Evolutionary conservation across 148 eudicot species (phyloP).

Genomic region (Gaultheria prostrata): DNA sequence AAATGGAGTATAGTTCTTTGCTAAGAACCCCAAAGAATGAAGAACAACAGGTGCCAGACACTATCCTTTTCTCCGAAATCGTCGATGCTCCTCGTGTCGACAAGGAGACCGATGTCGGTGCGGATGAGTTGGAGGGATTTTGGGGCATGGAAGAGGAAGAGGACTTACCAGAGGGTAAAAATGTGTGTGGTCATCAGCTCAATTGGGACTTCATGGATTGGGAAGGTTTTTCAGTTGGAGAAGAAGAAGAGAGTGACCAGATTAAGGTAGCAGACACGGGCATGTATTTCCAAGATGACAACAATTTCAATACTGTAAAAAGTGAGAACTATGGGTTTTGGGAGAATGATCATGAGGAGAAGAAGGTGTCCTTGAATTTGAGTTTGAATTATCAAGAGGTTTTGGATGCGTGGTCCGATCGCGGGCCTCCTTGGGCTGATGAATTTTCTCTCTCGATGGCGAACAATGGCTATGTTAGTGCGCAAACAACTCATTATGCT

Average conservation of each 20-base stretch:
- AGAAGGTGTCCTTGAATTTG: constrained; percentile 34
- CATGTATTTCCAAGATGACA: not conserved
- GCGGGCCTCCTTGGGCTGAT: constrained; percentile 34
- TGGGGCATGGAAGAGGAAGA: constrained; percentile 28
- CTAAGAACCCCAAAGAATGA: constrained; percentile 36
- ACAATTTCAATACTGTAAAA: constrained; percentile 1
- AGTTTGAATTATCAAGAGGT: constrained; percentile 55
- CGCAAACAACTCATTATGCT: not conserved
- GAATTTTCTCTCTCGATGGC: constrained; percentile 19
- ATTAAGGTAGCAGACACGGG: constrained; percentile 10
- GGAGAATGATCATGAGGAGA: constrained; percentile 24
- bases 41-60: constrained; percentile 32
- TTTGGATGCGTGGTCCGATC: constrained; percentile 51
- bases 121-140: constrained; percentile 37
- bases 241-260: constrained; percentile 16
- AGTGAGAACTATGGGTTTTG: constrained; percentile 26
- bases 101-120: not conserved
- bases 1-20: constrained; percentile 25
- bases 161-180: constrained; percentile 6
- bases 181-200: not conserved
- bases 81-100: not conserved
- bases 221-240: constrained; percentile 21
- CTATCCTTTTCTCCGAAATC: not conserved
- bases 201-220: constrained; percentile 29
- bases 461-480: constrained; percentile 38